A percentile compares a stretch with the other conserved stretches of the same genome.
These are phyloP conservation scores for Besnoitia besnoiti DNA, from an alignment of 169 alveolate genomes.

Conservation along the genomic window DNA sequence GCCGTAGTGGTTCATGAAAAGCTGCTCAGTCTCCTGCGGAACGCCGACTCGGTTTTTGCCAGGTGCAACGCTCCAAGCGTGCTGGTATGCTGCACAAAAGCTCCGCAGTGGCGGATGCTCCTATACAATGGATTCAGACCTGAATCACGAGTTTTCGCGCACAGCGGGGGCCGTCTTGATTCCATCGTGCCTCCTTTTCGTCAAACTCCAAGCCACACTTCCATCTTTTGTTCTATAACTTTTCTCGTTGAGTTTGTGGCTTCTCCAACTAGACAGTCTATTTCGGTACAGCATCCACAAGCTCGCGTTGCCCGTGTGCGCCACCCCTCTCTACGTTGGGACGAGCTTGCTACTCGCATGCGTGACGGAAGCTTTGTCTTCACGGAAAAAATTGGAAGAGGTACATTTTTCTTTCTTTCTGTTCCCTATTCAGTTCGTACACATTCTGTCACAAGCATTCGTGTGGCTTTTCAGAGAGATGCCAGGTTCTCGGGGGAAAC, in stretches of 20 bases:
- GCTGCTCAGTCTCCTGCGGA: too few relatives aligned
- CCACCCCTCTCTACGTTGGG: not conserved
- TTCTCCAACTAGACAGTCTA: not conserved
- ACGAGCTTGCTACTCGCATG: not conserved
- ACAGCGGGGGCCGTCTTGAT: not conserved
- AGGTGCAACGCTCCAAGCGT: not conserved
- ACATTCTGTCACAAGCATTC: not conserved
- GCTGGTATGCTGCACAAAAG: not conserved
- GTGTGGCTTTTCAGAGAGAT: too few relatives aligned
- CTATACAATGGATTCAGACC: too few relatives aligned
- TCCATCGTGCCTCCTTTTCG: not conserved
- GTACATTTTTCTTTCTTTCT: not conserved
- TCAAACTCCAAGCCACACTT: not conserved
- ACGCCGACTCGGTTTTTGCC: too few relatives aligned
- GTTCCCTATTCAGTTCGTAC: not conserved
- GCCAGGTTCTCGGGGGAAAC: not conserved
- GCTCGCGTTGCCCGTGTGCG: not conserved
- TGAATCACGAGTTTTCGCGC: not conserved
- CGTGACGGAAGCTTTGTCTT: not conserved
- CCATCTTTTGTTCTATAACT: not conserved
- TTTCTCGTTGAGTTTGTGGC: not conserved
- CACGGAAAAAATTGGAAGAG: not conserved
- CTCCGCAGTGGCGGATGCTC: too few relatives aligned
- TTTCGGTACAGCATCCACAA: not conserved
- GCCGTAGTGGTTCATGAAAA: not conserved